phyloP scores from a whole-genome alignment of 352 stramenopile genomes.

The Blastocystis sp. region DNA sequence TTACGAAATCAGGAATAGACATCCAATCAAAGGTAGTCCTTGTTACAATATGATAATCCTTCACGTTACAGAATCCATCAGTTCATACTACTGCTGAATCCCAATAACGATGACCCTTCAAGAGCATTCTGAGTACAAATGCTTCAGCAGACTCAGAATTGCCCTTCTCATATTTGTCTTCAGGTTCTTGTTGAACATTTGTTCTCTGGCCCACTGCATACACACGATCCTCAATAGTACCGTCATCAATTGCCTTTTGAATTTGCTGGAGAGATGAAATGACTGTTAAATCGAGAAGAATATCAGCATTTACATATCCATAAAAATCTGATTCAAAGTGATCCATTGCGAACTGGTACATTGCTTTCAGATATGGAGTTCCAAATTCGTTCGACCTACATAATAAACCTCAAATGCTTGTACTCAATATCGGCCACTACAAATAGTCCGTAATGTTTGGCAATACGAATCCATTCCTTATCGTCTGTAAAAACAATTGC shows the following conservation, averaged over 20 bases:
- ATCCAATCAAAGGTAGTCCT: neutral
- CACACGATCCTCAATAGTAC: neutral
- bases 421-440: constrained; percentile 37
- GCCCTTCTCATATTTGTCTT: neutral
- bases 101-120: constrained; percentile 68
- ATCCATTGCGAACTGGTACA: constrained; percentile 28
- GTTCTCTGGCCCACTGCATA: constrained; percentile 55
- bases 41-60: constrained; percentile 65
- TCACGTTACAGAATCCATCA: neutral
- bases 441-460: constrained; percentile 10
- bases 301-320: constrained; percentile 66
- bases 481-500: constrained; percentile 58
- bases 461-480: constrained; percentile 34
- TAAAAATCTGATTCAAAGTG: constrained; percentile 63
- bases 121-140: constrained; percentile 52
- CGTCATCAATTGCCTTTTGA: neutral
- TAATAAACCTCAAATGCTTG: neutral
- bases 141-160: neutral
- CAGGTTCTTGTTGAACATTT: constrained; percentile 61
- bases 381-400: constrained; percentile 53
- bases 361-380: constrained; percentile 53
- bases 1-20: constrained; percentile 53
- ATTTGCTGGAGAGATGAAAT: neutral
- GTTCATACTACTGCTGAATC: constrained; percentile 44
- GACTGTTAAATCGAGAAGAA: constrained; percentile 47